Percentiles rank a stretch among this genome's conserved stretches.
phyloP scores from a whole-genome alignment of 345 rosid species.

The Eucalyptus tenuipes region DNA sequence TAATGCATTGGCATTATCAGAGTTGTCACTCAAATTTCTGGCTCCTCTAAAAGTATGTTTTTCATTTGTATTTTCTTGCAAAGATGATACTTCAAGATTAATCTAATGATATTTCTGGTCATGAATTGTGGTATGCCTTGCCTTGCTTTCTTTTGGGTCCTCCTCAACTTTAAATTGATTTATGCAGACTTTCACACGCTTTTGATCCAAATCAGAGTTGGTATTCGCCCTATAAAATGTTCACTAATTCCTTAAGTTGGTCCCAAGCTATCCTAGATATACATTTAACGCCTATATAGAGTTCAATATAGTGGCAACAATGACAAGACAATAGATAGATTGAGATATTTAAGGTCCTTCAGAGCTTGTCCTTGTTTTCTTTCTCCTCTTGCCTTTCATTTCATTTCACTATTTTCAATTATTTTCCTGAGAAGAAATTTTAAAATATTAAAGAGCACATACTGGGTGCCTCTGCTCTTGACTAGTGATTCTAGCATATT shows the following conservation, averaged over 20 bases:
- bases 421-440: neutral
- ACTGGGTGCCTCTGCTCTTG: neutral
- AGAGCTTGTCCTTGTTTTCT: neutral
- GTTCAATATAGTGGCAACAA: neutral
- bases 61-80: neutral
- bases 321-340: neutral
- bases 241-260: neutral
- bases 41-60: conserved; percentile 53
- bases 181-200: neutral
- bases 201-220: neutral
- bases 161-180: neutral
- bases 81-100: neutral
- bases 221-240: neutral
- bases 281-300: neutral
- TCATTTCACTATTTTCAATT: neutral
- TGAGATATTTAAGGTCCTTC: neutral
- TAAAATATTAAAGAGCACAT: neutral
- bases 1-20: conserved; percentile 60
- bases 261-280: neutral
- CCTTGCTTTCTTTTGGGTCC: neutral
- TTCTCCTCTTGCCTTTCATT: neutral
- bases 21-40: conserved; percentile 67
- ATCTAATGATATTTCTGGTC: neutral
- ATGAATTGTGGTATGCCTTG: neutral
- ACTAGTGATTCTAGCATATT: neutral